These are phyloP conservation scores for Zygotorulaspora mrakii DNA, from an alignment of 1,139 yeast genomes.

Conservation along the genomic window DNA sequence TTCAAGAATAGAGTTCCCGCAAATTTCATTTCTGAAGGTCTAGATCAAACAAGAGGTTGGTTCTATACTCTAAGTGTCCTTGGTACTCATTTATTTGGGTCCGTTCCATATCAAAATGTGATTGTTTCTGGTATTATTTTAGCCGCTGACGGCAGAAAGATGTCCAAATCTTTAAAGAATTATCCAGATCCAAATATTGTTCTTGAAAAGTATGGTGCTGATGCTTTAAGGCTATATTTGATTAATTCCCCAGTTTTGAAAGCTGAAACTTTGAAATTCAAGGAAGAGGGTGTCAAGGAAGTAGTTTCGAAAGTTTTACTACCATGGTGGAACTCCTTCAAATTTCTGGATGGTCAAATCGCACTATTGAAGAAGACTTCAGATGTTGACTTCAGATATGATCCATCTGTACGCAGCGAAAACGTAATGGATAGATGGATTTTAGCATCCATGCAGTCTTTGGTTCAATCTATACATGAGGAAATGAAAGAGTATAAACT, in stretches of 20 bases:
- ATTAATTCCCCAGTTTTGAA: slow-evolving; percentile 96
- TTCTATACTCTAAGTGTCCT: slow-evolving; percentile 93
- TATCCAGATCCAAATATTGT: slow-evolving; percentile 91
- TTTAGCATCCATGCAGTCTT: slow-evolving; percentile 87
- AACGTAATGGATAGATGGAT: slow-evolving; percentile 99
- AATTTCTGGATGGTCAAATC: slow-evolving; percentile 93
- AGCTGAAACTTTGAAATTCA: slow-evolving; percentile 94
- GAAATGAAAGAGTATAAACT: slow-evolving; percentile 90
- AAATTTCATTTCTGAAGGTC: slow-evolving; percentile 95
- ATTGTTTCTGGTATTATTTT: slow-evolving; percentile 95
- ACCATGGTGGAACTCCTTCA: slow-evolving; percentile 98
- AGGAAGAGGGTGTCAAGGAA: slow-evolving; percentile 98
- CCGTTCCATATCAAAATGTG: slow-evolving; percentile 92
- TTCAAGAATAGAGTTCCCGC: slow-evolving; percentile 85
- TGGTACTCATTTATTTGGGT: slow-evolving; percentile 90
- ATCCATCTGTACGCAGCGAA: slow-evolving; percentile 57
- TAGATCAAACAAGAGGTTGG: slow-evolving; percentile 99
- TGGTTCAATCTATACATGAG: slow-evolving; percentile 75
- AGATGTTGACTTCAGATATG: slow-evolving; percentile 67
- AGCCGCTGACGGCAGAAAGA: slow-evolving; percentile 98
- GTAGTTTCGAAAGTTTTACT: slow-evolving; percentile 90
- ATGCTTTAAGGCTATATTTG: slow-evolving; percentile 90
- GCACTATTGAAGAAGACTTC: slow-evolving; percentile 76
- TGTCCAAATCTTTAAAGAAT: slow-evolving; percentile 97
- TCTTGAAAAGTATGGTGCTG: slow-evolving; percentile 90